Evolutionary conservation across 2,329 filamentous ascomycete genomes (phyloP), one percentile per base, ranked within the genome.

Genomic region (Rhynchosporium secalis): DNA sequence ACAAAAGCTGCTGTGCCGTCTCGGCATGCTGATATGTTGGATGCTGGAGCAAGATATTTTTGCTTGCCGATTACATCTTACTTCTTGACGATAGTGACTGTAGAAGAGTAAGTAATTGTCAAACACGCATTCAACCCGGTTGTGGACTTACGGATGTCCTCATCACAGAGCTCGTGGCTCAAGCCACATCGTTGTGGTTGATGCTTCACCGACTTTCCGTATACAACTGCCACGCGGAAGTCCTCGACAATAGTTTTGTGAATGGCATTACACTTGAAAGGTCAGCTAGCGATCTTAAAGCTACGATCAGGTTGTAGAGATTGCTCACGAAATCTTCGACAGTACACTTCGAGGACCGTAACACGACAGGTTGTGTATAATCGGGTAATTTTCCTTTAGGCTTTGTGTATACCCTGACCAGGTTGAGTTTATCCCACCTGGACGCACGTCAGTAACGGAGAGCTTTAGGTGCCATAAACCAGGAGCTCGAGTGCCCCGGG

Each of bases 201-300:
- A 80, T 99, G 95, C 83, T 98, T 98, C 70, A 98, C 94, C 61
- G 93, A 97, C 76, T 94, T 95, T 70, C 95, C 95, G 77, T 98
- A 99, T 47, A 99, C 95, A 74, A 99, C 89, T 60, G 95, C 95
- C 65, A 88, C 86, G 78, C 94, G 96, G 83, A 99, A 99, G 71
- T 96, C 89, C 71, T 99, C 95, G 61, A 95, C 84, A 75, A 99
- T 98, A 61, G 87, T 96, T 76, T 95, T 92, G 79, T 99, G 95
- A 75, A 99, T 99, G 69, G 91, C 85, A 79, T 97, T 96, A 79
- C 95, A 99, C 92, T 96, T 73, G 2, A n/a, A 60, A 58, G 5
- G 54, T 69, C 57, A 68, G 68, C 65, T 15, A 64, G 62, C 46
- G 33, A 47, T 10, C 49, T 41, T 36, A 38, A 58, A 52, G 8